Evolutionary conservation across 2,329 filamentous ascomycete genomes (phyloP).

Genomic region (Fusarium guadeloupense): DNA sequence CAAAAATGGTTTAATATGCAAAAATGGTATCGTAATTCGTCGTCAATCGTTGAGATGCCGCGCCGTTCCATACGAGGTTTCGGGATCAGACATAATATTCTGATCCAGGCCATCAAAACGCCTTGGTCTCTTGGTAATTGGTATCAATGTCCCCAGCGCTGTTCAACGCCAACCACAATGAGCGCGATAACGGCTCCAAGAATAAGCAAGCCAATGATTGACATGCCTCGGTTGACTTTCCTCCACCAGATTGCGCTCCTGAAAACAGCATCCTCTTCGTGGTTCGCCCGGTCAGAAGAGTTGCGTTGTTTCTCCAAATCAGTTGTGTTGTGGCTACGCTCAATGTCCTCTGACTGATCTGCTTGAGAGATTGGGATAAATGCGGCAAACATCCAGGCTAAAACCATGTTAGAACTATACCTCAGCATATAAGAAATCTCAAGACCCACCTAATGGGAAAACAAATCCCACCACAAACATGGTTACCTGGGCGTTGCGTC

Average conservation of each 20-base stretch:
- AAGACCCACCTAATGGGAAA: conserved; percentile 72
- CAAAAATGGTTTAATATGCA: conserved; percentile 27
- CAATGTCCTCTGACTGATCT: conserved; percentile 61
- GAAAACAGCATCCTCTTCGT: conserved; percentile 57
- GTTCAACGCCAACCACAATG: conserved; percentile 60
- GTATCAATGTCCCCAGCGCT: conserved; percentile 55
- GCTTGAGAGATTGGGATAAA: conserved; percentile 75
- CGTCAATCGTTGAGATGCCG: conserved; percentile 42
- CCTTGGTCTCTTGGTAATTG: conserved; percentile 22
- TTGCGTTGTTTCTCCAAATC: conserved; percentile 52
- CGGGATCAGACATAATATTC: conserved; percentile 1
- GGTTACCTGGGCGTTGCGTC: conserved; percentile 77
- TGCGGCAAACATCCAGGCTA: conserved; percentile 83
- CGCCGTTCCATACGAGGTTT: conserved; percentile 25
- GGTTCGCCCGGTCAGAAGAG: conserved; percentile 47
- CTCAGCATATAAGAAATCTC: neutral
- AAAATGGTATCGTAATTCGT: conserved; percentile 40
- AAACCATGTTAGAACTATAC: conserved; percentile 23
- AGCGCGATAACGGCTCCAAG: conserved; percentile 62
- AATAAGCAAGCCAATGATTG: conserved; percentile 63
- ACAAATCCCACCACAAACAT: conserved; percentile 82
- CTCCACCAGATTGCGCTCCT: conserved; percentile 68
- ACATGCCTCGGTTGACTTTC: conserved; percentile 67
- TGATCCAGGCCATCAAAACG: conserved; percentile 30
- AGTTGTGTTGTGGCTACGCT: conserved; percentile 55